Conservation (phyloP, 331 rosid species). For the Saraca asoca region DNA sequence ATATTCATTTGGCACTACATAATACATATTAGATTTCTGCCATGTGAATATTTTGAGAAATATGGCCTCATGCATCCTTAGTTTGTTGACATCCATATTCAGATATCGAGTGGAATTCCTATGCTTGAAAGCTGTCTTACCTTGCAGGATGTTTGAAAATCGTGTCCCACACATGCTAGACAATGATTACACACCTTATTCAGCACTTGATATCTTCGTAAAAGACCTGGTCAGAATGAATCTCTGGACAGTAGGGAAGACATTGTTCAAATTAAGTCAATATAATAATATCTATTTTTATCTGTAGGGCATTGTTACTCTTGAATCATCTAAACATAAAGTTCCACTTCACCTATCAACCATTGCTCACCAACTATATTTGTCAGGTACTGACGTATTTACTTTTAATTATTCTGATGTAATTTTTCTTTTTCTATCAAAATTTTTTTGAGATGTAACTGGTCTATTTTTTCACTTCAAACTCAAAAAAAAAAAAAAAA, state of each 20-base stretch:
- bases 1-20: neutral
- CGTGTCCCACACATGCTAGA: constrained; percentile 96
- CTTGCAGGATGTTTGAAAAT: constrained; percentile 86
- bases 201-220: constrained; percentile 95
- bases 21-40: neutral
- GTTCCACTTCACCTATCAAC: constrained; percentile 83
- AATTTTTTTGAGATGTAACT: neutral
- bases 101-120: constrained; percentile 14
- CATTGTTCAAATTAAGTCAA: constrained; percentile 23
- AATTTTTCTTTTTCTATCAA: constrained; percentile 12
- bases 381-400: constrained; percentile 62
- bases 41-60: neutral
- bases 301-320: constrained; percentile 83
- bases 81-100: neutral
- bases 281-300: constrained; percentile 32
- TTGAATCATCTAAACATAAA: constrained; percentile 69
- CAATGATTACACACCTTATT: constrained; percentile 87
- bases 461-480: too few species aligned
- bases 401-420: constrained; percentile 31
- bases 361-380: constrained; percentile 75
- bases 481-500: too few species aligned
- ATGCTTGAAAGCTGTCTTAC: constrained; percentile 23
- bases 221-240: constrained; percentile 77
- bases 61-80: too few species aligned
- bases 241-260: constrained; percentile 23